phyloP scores from a whole-genome alignment of 2,329 filamentous ascomycete genomes.

The Fusarium beomiforme region DNA sequence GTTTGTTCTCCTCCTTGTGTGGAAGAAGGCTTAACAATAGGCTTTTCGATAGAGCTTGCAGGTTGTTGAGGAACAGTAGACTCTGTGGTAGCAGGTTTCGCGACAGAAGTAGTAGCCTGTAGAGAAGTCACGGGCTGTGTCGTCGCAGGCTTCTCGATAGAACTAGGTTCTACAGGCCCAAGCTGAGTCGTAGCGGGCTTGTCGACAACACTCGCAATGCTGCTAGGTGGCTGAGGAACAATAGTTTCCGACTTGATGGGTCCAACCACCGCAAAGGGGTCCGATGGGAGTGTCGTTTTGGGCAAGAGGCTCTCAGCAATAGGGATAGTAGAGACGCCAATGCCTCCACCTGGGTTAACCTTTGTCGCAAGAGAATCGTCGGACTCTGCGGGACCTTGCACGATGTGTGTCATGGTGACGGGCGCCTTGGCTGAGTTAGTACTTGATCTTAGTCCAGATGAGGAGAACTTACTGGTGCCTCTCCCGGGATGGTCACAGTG shows the following conservation, averaged over 20 bases:
- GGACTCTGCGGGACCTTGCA: slow-evolving; percentile 15
- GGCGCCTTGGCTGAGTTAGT: slow-evolving; percentile 21
- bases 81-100: neutral
- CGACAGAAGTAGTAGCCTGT: neutral
- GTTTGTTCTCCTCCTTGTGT: slow-evolving; percentile 9
- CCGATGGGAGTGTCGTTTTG: slow-evolving; percentile 41
- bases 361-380: slow-evolving; percentile 3
- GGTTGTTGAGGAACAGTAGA: neutral
- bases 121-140: neutral
- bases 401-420: slow-evolving; percentile 35
- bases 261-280: slow-evolving; percentile 28
- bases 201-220: neutral
- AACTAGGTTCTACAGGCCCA: neutral
- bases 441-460: neutral
- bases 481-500: slow-evolving; percentile 28
- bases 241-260: neutral
- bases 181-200: neutral
- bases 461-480: slow-evolving; percentile 28
- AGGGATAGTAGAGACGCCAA: slow-evolving; percentile 43
- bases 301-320: slow-evolving; percentile 41
- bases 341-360: slow-evolving; percentile 21
- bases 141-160: neutral
- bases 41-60: neutral
- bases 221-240: neutral
- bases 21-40: neutral